Evolutionary conservation across 176 grass and related monocot genomes (phyloP).

Genomic region (Puccinellia tenuiflora): DNA sequence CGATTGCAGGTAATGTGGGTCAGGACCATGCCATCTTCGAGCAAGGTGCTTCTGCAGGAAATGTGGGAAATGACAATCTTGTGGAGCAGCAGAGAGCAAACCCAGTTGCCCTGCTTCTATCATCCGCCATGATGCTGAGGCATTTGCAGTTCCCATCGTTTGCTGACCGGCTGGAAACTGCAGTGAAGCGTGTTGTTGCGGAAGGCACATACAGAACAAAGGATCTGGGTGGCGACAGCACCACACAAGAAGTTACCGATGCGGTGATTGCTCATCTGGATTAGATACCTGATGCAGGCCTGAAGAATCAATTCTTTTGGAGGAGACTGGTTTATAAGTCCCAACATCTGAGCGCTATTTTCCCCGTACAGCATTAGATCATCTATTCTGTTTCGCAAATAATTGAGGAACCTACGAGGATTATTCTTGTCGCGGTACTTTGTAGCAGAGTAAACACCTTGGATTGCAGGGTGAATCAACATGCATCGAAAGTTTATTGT

Average conservation of each 20-base stretch:
- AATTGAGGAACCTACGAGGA: conserved; percentile 30
- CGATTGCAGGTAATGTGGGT: conserved; percentile 75
- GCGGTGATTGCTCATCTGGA: conserved; percentile 74
- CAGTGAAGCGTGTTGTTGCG: conserved; percentile 65
- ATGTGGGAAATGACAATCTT: conserved; percentile 69
- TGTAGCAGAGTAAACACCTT: conserved; percentile 29
- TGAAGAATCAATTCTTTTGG: conserved; percentile 29
- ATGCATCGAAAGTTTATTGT: background rate
- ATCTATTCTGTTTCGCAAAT: conserved; percentile 33
- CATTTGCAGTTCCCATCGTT: conserved; percentile 91
- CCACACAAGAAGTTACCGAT: conserved; percentile 82
- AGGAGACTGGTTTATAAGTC: conserved; percentile 25
- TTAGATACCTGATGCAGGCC: conserved; percentile 29
- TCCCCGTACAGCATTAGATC: conserved; percentile 32
- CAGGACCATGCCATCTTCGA: conserved; percentile 93
- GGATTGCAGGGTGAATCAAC: conserved; percentile 13
- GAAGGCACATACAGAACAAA: conserved; percentile 64
- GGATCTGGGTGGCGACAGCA: conserved; percentile 76
- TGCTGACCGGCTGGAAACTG: conserved; percentile 76
- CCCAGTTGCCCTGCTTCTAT: conserved; percentile 79
- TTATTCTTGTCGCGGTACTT: background rate
- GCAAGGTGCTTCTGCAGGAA: conserved; percentile 96
- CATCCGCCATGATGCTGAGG: conserved; percentile 91
- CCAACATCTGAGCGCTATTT: conserved; percentile 25
- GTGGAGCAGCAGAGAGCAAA: conserved; percentile 77